These are phyloP conservation scores for Tritrichomonas foetus DNA, from an alignment of 208 protist genomes.

Conservation along the genomic window DNA sequence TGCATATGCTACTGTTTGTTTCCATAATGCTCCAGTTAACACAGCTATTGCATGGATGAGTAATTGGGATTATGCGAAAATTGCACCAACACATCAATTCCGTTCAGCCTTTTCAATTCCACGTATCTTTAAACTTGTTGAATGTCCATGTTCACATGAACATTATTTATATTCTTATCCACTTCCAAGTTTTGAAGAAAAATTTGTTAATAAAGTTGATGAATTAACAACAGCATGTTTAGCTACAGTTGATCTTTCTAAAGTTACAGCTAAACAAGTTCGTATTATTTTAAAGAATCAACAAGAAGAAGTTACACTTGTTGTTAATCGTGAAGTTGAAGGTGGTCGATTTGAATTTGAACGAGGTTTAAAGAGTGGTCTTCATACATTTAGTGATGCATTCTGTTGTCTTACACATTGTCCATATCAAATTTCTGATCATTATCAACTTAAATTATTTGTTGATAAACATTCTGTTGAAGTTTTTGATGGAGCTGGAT, in stretches of 20 bases:
- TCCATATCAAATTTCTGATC: neutral
- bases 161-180: neutral
- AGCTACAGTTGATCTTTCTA: neutral
- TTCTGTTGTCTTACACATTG: neutral
- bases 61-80: neutral
- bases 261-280: neutral
- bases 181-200: neutral
- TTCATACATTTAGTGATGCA: neutral
- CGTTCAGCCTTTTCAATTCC: neutral
- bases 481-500: neutral
- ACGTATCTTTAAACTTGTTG: neutral
- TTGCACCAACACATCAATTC: neutral
- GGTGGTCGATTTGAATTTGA: neutral
- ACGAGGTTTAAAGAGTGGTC: neutral
- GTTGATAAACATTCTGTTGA: neutral
- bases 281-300: neutral
- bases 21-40: neutral
- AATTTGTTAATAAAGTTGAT: neutral
- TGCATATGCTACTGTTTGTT: neutral
- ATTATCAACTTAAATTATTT: neutral
- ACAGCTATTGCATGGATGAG: neutral
- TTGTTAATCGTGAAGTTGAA: neutral
- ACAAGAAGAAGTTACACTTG: neutral
- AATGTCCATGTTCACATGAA: neutral
- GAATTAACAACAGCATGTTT: neutral